A percentile compares a stretch with the other conserved stretches of the same genome.
Evolutionary conservation across 352 stramenopile species (phyloP).

Genomic region (Phytophthora constricta): DNA sequence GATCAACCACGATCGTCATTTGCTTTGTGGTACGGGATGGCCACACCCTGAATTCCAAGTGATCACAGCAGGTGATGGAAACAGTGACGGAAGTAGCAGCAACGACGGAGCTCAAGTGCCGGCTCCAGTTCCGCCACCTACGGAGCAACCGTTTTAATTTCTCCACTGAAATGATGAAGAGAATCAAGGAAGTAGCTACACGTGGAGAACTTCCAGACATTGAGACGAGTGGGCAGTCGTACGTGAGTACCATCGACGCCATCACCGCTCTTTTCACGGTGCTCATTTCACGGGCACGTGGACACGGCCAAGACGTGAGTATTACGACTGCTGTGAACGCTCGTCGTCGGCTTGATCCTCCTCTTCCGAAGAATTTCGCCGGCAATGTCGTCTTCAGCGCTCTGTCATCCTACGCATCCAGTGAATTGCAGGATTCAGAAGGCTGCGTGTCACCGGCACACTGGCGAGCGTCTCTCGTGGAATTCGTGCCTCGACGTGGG

Average conservation of each 20-base stretch:
- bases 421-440: constrained; percentile 21
- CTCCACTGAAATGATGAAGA: constrained; percentile 44
- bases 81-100: no score
- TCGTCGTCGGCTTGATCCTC: constrained; percentile 49
- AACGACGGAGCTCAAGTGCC: no score
- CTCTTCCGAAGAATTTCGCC: constrained; percentile 49
- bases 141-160: constrained; percentile 60
- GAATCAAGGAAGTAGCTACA: constrained; percentile 45
- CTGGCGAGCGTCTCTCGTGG: not conserved
- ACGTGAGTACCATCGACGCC: constrained; percentile 60
- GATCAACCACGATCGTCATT: constrained; percentile 50
- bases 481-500: constrained; percentile 23
- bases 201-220: not conserved
- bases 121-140: constrained; percentile 25
- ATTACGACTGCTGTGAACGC: constrained; percentile 63
- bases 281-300: constrained; percentile 55
- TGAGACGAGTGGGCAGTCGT: constrained; percentile 14
- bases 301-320: constrained; percentile 45
- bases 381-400: constrained; percentile 69
- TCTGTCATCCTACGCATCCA: constrained; percentile 38
- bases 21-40: constrained; percentile 32
- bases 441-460: not conserved
- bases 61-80: not conserved
- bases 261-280: constrained; percentile 59
- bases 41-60: constrained; percentile 59